These are phyloP conservation scores for Ambrosia trifida DNA, from an alignment of 129 eudicot genomes.

Conservation along the genomic window DNA sequence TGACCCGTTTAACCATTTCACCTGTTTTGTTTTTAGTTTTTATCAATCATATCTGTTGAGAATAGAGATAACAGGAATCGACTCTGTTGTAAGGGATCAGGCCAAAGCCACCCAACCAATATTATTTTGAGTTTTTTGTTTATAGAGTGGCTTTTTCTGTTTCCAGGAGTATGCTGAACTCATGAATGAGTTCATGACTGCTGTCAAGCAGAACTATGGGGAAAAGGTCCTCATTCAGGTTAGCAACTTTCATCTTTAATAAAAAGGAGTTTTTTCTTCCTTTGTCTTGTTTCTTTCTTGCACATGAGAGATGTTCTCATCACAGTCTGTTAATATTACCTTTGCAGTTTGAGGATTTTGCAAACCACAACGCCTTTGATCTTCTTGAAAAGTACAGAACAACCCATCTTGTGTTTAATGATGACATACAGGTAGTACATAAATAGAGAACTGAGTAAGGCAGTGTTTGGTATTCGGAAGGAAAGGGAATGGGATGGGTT, in stretches of 20 bases:
- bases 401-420: constrained; percentile 96
- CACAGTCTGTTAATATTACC: background rate
- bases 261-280: background rate
- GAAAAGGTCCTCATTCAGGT: constrained; percentile 97
- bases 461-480: background rate
- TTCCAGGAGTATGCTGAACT: constrained; percentile 97
- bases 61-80: background rate
- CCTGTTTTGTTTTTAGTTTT: background rate
- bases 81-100: background rate
- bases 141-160: background rate
- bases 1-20: background rate
- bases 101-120: background rate
- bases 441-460: background rate
- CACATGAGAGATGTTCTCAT: constrained; percentile 20
- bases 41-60: background rate
- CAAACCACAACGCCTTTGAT: constrained; percentile 96
- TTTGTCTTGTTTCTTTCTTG: constrained; percentile 5
- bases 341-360: constrained; percentile 92
- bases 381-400: constrained; percentile 89
- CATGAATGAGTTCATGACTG: constrained; percentile 86
- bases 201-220: constrained; percentile 94
- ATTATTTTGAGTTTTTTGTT: background rate
- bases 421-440: constrained; percentile 82
- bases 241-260: constrained; percentile 4
- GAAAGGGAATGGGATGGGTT: background rate